Evolutionary conservation across 768 basidiomycete genomes (phyloP), one percentile per base, ranked within the genome.

Genomic region (Paxillus involutus): DNA sequence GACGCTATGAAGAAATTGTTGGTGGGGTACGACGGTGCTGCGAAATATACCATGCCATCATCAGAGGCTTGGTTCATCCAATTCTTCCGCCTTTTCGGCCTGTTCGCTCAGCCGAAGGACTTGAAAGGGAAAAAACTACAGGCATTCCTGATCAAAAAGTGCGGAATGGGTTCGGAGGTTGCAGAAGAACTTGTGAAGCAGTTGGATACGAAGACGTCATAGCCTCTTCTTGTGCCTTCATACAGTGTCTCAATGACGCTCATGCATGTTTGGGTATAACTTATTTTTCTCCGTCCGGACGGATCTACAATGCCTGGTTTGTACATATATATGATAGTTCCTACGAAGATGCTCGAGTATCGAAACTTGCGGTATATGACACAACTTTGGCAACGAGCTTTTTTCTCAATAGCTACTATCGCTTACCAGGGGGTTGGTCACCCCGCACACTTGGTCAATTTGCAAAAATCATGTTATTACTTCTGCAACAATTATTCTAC

Each of bases 121-220:
- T 49, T 57, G 46, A 63, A 61, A 57, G 52, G 49, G 7, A 68
- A 65, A 53, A 63, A 63, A 3, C 47, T 68, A 2, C 1, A 61
- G n/a, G 63, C 65, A 46, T 57, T 59, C 13, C 50, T 68, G 55
- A 64, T 53, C 41, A 71, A 70, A 49, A 70, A 66, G 39, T 71
- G 70, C 60, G 53, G 45, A 33, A 29, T 70, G 50, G 53, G 59
- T 26, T 24, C 46, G 46, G 10, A 59, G 51, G 39, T 19, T 57
- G 68, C 66, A 21, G 55, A 49, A 17, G 56, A 64, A 5, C 59
- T 70, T 24, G 60, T 69, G 33, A 36, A 2, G 13, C 59, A 58
- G 49, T 44, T 69, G 35, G 56, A 55, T 42, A 39, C 36, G 30
- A 53, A 56, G 52, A 24, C 40, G 45, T 6, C 29, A 49, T 32